Percentiles rank a stretch among this genome's conserved stretches.
Conservation (phyloP, 2,329 filamentous ascomycete species). For the Lizonia empirigonia region DNA sequence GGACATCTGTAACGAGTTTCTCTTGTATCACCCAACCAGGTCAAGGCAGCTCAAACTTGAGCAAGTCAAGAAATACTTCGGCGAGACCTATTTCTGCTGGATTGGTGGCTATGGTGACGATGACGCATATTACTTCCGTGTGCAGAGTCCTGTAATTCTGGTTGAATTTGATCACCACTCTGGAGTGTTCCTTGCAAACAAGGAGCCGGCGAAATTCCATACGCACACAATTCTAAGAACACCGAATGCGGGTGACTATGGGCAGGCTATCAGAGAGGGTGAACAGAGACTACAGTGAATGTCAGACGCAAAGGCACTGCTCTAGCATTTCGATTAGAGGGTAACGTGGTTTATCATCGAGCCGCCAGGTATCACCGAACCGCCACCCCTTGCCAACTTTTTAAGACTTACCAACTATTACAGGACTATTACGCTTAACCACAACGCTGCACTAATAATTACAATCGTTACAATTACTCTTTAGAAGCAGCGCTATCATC, state of each 20-base stretch:
- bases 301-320: neutral
- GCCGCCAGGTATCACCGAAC: too few relatives aligned
- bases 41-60: constrained; percentile 62
- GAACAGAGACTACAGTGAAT: constrained; percentile 21
- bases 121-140: constrained; percentile 77
- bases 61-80: constrained; percentile 61
- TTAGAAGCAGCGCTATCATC: too few relatives aligned
- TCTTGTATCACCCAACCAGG: constrained; percentile 67
- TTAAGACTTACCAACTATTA: too few relatives aligned
- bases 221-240: constrained; percentile 75
- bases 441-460: too few relatives aligned
- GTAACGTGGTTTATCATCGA: too few relatives aligned
- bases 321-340: neutral
- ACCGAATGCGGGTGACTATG: constrained; percentile 79
- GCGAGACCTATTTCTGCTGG: constrained; percentile 81
- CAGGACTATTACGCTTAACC: too few relatives aligned
- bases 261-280: constrained; percentile 56
- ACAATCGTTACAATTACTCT: too few relatives aligned
- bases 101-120: constrained; percentile 71
- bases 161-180: constrained; percentile 82
- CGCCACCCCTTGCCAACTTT: too few relatives aligned
- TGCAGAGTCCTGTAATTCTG: constrained; percentile 76
- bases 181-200: constrained; percentile 76
- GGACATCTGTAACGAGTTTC: constrained; percentile 66
- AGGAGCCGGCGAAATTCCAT: constrained; percentile 76